Base-by-base conservation (phyloP, 495 filamentous ascomycete species). In the Astrothelium subdiscretum region DNA sequence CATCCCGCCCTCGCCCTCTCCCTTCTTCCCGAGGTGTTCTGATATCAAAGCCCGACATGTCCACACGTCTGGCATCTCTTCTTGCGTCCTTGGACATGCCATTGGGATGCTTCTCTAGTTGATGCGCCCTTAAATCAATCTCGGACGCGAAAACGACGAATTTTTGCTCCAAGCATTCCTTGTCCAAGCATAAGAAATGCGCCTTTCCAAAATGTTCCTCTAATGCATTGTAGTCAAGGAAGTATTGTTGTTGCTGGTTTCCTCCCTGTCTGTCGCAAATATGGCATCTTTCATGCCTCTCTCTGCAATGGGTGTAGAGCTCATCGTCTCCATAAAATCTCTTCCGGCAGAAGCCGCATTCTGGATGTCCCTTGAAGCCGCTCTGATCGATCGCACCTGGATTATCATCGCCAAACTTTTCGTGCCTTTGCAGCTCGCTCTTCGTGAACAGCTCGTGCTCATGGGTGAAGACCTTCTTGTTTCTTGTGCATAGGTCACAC, bases 401-500 rank as follows among this genome's bases (percentile, higher is more conserved):
- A 54, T 87, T 85, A 68, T 97, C 89, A 68, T 99, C 95, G 43
- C 95, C 95, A 62, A 87, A 83, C 65, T 83, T 87, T 80, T 97
- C 92, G 70, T 99, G 94, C 65, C 84, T 89, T 58, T 85, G 83
- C 42, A 97, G 75, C 66, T 92, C 88, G 58, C 84, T 80, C n/a
- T 79, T 75, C 3, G 88, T 88, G 69, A 96, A 97, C n/a, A 99
- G 79, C 26, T 89, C 89, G 69, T 99, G 94, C 74, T 99, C 94
- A 72, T 97, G 95, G 0, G 94, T 96, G 66, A 99, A 99, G 40
- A 96, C 91, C 65, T 96, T 96, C 77, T 99, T 97, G 74, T 96
- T 89, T 40, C 89, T 76, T 0, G 91, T 92, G 73, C 94, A 99
- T 18, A 97, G 80, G 73, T 96, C 91, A 74, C 94, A 99, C 86